Evolutionary conservation across 768 basidiomycete species (phyloP).

Genomic region (Boletus insuetus): DNA sequence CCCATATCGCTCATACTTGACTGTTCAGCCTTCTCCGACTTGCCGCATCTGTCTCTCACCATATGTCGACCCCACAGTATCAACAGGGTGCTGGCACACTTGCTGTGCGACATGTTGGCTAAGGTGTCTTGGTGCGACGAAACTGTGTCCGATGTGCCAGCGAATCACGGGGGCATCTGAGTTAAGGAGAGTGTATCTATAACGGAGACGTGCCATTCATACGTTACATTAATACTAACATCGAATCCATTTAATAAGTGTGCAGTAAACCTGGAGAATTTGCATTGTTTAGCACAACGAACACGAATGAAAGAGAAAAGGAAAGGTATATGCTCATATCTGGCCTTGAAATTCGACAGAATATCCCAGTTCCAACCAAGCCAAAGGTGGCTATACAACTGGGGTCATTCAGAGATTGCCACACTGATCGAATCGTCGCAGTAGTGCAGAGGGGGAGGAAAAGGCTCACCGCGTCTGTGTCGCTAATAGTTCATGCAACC

Average conservation of each 20-base stretch:
- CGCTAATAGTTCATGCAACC: not conserved
- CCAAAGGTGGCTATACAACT: constrained; percentile 45
- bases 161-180: constrained; percentile 78
- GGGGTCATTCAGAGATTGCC: constrained; percentile 30
- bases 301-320: not conserved
- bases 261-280: not conserved
- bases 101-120: constrained; percentile 84
- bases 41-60: constrained; percentile 82
- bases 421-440: constrained; percentile 62
- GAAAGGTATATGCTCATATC: constrained; percentile 60
- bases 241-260: not conserved
- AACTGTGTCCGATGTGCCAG: constrained; percentile 85
- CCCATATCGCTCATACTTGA: constrained; percentile 28
- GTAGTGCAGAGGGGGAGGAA: not conserved
- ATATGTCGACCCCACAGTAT: constrained; percentile 74
- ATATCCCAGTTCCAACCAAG: constrained; percentile 46
- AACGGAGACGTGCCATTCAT: not conserved
- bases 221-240: constrained; percentile 2
- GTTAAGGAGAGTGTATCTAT: constrained; percentile 73
- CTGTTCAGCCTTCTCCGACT: constrained; percentile 26
- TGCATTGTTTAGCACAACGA: constrained; percentile 2
- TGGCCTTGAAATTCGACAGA: constrained; percentile 80
- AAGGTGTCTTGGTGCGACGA: constrained; percentile 78
- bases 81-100: constrained; percentile 86
- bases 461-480: constrained; percentile 29